These are phyloP conservation scores for Nigrospora sphaerica DNA, from an alignment of 2,329 filamentous ascomycete species.

Conservation along the genomic window DNA sequence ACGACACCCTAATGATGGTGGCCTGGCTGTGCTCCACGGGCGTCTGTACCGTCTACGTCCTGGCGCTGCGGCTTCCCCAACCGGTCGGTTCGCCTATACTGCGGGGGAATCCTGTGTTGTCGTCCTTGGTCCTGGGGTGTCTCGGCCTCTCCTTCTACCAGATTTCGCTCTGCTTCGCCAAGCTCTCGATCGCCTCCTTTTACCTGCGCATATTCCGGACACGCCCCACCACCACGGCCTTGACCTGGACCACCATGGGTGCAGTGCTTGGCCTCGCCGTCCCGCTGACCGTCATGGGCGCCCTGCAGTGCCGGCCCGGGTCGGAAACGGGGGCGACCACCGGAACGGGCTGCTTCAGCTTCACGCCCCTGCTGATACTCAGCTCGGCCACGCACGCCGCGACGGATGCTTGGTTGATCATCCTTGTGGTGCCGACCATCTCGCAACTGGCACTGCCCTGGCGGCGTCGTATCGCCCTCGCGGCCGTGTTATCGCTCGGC, in stretches of 20 bases:
- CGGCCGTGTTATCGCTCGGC: not conserved
- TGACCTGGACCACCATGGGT: not conserved
- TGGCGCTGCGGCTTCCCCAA: not conserved
- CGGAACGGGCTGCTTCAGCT: not conserved
- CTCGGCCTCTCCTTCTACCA: not conserved
- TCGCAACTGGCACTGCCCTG: not conserved
- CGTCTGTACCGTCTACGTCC: not conserved
- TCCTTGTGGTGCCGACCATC: not conserved
- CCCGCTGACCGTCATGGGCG: not conserved
- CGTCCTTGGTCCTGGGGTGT: not conserved
- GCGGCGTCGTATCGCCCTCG: not conserved
- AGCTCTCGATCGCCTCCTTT: not conserved
- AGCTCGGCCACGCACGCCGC: not conserved
- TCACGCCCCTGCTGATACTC: not conserved
- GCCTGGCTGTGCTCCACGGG: not conserved
- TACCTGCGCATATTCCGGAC: conserved; percentile 1
- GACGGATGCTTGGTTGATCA: conserved; percentile 1
- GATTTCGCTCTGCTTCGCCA: not conserved
- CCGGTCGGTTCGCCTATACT: not conserved
- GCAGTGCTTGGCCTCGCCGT: not conserved
- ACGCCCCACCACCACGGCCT: not conserved
- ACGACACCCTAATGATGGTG: conserved; percentile 1
- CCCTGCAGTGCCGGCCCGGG: not conserved
- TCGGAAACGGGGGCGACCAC: not conserved
- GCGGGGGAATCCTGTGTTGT: not conserved